phyloP scores from a whole-genome alignment of 2,329 filamentous ascomycete species.

The Coniochaeta hoffmannii region DNA sequence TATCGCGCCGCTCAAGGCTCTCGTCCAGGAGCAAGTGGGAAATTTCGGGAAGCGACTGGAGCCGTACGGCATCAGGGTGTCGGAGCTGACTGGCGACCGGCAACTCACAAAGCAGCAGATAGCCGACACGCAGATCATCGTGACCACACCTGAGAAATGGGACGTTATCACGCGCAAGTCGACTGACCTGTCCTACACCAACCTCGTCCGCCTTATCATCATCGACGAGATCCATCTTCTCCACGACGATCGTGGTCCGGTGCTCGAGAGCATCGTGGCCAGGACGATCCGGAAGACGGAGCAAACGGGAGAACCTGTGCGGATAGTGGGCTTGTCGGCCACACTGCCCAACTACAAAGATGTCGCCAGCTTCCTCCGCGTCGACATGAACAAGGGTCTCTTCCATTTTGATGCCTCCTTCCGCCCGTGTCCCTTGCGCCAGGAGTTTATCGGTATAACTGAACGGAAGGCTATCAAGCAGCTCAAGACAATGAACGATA shows the following conservation, averaged over 20 bases:
- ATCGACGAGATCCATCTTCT: conserved; percentile 98
- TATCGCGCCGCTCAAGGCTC: conserved; percentile 88
- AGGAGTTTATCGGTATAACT: conserved; percentile 95
- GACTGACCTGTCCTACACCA: conserved; percentile 93
- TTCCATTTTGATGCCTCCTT: conserved; percentile 97
- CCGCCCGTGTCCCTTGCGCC: conserved; percentile 86
- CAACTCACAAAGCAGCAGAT: conserved; percentile 99
- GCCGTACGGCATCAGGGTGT: conserved; percentile 83
- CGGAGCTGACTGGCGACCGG: conserved; percentile 95
- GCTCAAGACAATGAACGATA: conserved; percentile 98
- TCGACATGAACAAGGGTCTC: conserved; percentile 75
- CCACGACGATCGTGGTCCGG: conserved; percentile 93
- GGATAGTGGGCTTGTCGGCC: conserved; percentile 85
- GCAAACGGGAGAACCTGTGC: conserved; percentile 87
- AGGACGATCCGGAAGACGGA: conserved; percentile 89
- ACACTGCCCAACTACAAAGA: conserved; percentile 95
- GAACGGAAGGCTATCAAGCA: conserved; percentile 99
- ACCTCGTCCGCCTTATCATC: conserved; percentile 89
- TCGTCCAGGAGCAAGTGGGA: conserved; percentile 96
- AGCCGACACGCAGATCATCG: conserved; percentile 93
- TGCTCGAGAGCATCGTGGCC: conserved; percentile 93
- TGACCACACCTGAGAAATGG: conserved; percentile 98
- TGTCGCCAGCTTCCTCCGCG: conserved; percentile 89
- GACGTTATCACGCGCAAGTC: conserved; percentile 98
- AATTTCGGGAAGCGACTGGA: conserved; percentile 92